Percentiles rank a stretch among this genome's conserved stretches.
phyloP scores from a whole-genome alignment of 805 yeast species.

The Cyberlindnera americana region DNA sequence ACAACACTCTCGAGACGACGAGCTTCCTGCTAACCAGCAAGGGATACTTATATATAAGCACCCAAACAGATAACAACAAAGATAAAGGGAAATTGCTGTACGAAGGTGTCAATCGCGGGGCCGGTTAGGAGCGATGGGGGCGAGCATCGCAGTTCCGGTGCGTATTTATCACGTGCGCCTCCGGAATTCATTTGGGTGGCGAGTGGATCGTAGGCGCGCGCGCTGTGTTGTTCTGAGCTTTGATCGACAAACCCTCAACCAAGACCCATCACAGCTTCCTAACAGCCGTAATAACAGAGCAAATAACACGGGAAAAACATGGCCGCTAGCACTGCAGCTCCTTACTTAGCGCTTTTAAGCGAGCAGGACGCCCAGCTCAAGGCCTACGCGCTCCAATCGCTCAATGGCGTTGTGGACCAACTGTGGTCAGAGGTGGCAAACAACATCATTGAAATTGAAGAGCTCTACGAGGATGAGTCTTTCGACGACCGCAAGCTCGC shows the following conservation, averaged over 20 bases:
- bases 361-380: conserved; percentile 79
- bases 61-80: too few relatives aligned
- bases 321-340: conserved; percentile 64
- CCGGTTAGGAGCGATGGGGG: too few relatives aligned
- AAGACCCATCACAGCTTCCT: neutral
- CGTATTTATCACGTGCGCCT: too few relatives aligned
- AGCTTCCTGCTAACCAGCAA: too few relatives aligned
- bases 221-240: too few relatives aligned
- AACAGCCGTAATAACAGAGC: neutral
- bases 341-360: conserved; percentile 81
- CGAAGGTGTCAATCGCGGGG: too few relatives aligned
- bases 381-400: conserved; percentile 77
- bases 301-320: too few relatives aligned
- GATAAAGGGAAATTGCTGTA: too few relatives aligned
- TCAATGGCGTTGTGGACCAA: conserved; percentile 81
- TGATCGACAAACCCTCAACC: too few relatives aligned
- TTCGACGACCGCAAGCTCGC: conserved; percentile 81
- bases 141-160: neutral
- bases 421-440: conserved; percentile 98
- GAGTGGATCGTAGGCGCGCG: too few relatives aligned
- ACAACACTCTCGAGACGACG: too few relatives aligned
- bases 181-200: conserved; percentile 2
- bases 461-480: conserved; percentile 76
- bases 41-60: too few relatives aligned
- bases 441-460: conserved; percentile 82